These are phyloP conservation scores for Trypanosoma vivax DNA, from an alignment of 208 protist genomes.

Conservation along the genomic window DNA sequence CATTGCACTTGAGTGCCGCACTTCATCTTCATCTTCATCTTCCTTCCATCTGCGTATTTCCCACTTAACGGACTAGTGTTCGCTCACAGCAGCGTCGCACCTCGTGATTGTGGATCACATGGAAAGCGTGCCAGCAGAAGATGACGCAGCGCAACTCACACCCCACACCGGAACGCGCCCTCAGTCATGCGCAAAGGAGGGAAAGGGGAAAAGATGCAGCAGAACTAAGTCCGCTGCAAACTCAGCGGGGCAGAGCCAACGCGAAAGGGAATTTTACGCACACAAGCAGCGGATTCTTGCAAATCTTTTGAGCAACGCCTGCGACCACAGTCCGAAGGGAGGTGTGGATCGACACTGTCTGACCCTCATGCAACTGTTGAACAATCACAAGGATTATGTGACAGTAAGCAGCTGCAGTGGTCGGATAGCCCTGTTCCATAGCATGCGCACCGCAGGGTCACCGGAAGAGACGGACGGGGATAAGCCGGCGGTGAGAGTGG, in stretches of 20 bases:
- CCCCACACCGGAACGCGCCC: too few relatives aligned
- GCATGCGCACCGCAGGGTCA: conserved; percentile 10
- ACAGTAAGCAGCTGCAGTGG: conserved; percentile 88
- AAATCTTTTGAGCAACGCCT: conserved; percentile 51
- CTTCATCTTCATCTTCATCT: too few relatives aligned
- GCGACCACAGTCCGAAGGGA: conserved; percentile 73
- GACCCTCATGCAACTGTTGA: conserved; percentile 64
- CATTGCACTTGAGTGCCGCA: too few relatives aligned
- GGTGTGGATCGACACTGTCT: conserved; percentile 71
- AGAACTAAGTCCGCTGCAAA: background rate
- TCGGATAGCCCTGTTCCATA: conserved; percentile 85
- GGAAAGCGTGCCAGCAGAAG: too few relatives aligned
- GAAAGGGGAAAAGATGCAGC: background rate
- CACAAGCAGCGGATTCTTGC: conserved; percentile 63
- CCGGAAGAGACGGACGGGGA: background rate
- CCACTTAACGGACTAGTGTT: too few relatives aligned
- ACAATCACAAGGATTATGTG: conserved; percentile 69
- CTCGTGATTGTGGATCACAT: too few relatives aligned
- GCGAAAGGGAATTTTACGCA: conserved; percentile 56
- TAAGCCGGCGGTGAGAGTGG: background rate
- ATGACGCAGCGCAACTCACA: too few relatives aligned
- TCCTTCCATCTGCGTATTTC: too few relatives aligned
- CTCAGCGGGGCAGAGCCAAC: conserved; percentile 25
- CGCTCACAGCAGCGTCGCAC: too few relatives aligned
- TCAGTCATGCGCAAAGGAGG: too few relatives aligned